These are phyloP conservation scores for Monosporascus sp. DNA, from an alignment of 2,329 filamentous ascomycete genomes.

Conservation along the genomic window DNA sequence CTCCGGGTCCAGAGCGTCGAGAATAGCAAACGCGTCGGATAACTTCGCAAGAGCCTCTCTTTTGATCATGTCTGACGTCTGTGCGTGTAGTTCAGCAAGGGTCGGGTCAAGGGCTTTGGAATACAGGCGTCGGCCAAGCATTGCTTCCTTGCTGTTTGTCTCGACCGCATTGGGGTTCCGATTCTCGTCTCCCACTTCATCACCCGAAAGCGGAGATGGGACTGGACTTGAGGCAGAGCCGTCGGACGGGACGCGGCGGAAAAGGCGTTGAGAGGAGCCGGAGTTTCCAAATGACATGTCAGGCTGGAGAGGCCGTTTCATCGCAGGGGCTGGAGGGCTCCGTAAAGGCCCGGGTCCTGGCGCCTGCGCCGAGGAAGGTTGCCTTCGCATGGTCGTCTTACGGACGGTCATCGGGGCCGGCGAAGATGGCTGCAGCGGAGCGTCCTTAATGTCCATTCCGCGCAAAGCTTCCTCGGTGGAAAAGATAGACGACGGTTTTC, in stretches of 20 bases:
- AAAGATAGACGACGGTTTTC: conserved; percentile 54
- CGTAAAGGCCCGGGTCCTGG: conserved; percentile 35
- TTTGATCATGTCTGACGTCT: conserved; percentile 62
- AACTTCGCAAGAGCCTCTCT: conserved; percentile 78
- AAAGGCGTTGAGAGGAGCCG: conserved; percentile 85
- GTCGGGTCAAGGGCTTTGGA: conserved; percentile 76
- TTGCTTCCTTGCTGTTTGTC: conserved; percentile 70
- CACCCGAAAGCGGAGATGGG: conserved; percentile 34
- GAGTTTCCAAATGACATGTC: conserved; percentile 94
- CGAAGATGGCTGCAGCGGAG: conserved; percentile 52
- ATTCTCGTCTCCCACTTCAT: conserved; percentile 57
- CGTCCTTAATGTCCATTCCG: conserved; percentile 57
- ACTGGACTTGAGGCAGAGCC: conserved; percentile 43
- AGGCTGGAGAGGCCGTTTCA: conserved; percentile 76
- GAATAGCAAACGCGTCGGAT: conserved; percentile 76
- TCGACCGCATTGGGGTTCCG: conserved; percentile 51
- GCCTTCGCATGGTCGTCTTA: conserved; percentile 51
- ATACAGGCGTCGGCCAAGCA: conserved; percentile 77
- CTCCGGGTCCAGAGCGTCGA: conserved; percentile 86
- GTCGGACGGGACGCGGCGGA: conserved; percentile 78
- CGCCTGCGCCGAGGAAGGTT: conserved; percentile 37
- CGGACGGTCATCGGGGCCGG: conserved; percentile 52
- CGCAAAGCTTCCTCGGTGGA: conserved; percentile 57
- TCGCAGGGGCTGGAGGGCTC: conserved; percentile 35
- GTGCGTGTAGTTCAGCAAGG: conserved; percentile 81